Percentiles rank a stretch among this genome's conserved stretches.
phyloP scores from a whole-genome alignment of 2,329 filamentous ascomycete species.

The Hypoxylon sp. region DNA sequence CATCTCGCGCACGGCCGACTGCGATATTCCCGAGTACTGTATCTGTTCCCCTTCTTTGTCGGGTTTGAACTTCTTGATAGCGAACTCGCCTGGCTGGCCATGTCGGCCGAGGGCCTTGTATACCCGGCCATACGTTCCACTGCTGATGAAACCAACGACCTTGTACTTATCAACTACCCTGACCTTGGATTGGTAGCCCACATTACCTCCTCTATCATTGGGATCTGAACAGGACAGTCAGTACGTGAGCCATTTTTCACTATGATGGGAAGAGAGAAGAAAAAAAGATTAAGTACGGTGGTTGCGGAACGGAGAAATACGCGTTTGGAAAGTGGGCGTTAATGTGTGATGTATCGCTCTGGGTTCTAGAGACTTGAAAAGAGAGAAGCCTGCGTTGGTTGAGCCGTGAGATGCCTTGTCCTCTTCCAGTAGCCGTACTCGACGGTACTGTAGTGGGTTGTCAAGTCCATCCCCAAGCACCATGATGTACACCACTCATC shows the following conservation, averaged over 20 bases:
- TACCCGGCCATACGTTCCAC: conserved; percentile 96
- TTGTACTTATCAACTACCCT: conserved; percentile 94
- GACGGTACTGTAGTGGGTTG: conserved; percentile 22
- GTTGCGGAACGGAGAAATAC: conserved; percentile 28
- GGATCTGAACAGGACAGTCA: conserved; percentile 61
- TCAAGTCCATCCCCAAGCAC: conserved; percentile 32
- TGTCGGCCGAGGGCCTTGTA: conserved; percentile 91
- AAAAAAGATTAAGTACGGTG: conserved; percentile 30
- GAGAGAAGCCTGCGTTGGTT: conserved; percentile 18
- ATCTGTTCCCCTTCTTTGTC: conserved; percentile 97
- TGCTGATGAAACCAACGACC: conserved; percentile 98
- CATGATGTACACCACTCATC: conserved; percentile 13
- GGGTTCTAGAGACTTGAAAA: conserved; percentile 32
- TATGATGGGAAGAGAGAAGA: neutral
- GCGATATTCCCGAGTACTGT: conserved; percentile 97
- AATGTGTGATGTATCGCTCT: conserved; percentile 35
- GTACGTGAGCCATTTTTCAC: conserved; percentile 1
- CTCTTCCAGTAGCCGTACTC: conserved; percentile 15
- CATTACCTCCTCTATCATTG: conserved; percentile 62
- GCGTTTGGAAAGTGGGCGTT: conserved; percentile 28
- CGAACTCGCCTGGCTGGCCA: conserved; percentile 84
- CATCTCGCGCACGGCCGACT: conserved; percentile 98
- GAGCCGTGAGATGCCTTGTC: conserved; percentile 16
- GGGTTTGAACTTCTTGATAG: conserved; percentile 99
- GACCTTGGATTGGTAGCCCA: conserved; percentile 80